These are phyloP conservation scores for Drechslerella dactyloides DNA, from an alignment of 2,329 filamentous ascomycete species.

Conservation along the genomic window DNA sequence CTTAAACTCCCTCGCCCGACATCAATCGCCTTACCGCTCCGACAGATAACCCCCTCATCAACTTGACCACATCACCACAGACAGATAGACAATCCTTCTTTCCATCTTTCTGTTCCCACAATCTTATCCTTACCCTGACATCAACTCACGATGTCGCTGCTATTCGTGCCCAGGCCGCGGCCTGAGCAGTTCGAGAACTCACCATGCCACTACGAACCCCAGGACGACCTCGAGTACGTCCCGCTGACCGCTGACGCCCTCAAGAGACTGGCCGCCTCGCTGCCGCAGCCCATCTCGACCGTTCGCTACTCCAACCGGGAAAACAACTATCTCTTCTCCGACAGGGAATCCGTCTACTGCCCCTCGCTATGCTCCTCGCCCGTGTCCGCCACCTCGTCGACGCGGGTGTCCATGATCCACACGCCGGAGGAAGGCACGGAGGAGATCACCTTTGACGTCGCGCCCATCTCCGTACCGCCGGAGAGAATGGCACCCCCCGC, in stretches of 20 bases:
- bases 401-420: constrained; percentile 46
- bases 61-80: too few species aligned
- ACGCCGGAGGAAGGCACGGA: constrained; percentile 45
- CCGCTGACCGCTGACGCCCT: constrained; percentile 41
- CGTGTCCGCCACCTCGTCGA: constrained; percentile 45
- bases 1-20: not conserved
- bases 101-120: not conserved
- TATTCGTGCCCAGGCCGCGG: constrained; percentile 50
- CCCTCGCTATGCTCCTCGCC: constrained; percentile 43
- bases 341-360: constrained; percentile 49
- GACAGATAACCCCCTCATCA: too few species aligned
- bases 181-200: constrained; percentile 50
- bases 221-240: constrained; percentile 50
- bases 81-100: too few species aligned
- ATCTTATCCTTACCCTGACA: not conserved
- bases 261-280: constrained; percentile 35
- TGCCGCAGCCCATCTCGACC: constrained; percentile 46
- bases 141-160: constrained; percentile 35
- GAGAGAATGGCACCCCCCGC: constrained; percentile 24
- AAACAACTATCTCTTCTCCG: constrained; percentile 49
- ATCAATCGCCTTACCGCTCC: not conserved
- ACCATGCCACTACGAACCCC: constrained; percentile 45
- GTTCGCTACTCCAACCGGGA: constrained; percentile 47
- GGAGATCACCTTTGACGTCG: constrained; percentile 44
- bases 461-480: constrained; percentile 41